These are phyloP conservation scores for Epichloe elymi DNA, from an alignment of 2,329 filamentous ascomycete species.

Conservation along the genomic window DNA sequence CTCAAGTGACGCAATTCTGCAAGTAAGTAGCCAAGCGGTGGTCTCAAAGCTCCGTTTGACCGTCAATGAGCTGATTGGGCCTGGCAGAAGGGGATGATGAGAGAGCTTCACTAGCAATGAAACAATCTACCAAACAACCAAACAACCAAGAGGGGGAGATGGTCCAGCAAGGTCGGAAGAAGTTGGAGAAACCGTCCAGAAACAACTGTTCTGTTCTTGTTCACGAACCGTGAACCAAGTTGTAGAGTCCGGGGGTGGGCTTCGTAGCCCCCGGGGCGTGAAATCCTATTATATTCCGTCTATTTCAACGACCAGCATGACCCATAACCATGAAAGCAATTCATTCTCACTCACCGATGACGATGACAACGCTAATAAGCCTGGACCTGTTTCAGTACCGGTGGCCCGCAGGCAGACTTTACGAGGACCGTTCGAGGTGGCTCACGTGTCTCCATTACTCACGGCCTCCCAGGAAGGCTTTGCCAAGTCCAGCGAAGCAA, in stretches of 20 bases:
- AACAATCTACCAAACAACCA: too few species aligned
- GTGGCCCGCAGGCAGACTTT: background rate
- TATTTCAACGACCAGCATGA: background rate
- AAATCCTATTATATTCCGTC: slow-evolving; percentile 5
- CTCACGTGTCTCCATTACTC: background rate
- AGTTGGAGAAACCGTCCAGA: background rate
- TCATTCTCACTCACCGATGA: background rate
- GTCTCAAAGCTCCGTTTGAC: background rate
- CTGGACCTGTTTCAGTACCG: background rate
- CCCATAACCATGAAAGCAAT: background rate
- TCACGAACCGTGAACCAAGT: background rate
- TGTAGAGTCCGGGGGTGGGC: slow-evolving; percentile 8
- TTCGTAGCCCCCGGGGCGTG: slow-evolving; percentile 3
- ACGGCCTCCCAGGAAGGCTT: background rate
- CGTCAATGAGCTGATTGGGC: background rate
- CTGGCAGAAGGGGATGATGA: background rate
- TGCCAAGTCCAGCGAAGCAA: background rate
- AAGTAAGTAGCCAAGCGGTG: background rate
- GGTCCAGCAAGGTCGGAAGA: background rate
- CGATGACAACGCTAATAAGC: background rate
- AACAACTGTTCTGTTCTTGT: background rate
- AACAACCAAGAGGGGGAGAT: background rate
- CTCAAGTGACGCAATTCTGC: background rate
- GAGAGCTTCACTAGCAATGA: background rate
- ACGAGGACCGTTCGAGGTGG: slow-evolving; percentile 4